Evolutionary conservation across 148 eudicot species (phyloP).

Genomic region (Talinum fruticosum): DNA sequence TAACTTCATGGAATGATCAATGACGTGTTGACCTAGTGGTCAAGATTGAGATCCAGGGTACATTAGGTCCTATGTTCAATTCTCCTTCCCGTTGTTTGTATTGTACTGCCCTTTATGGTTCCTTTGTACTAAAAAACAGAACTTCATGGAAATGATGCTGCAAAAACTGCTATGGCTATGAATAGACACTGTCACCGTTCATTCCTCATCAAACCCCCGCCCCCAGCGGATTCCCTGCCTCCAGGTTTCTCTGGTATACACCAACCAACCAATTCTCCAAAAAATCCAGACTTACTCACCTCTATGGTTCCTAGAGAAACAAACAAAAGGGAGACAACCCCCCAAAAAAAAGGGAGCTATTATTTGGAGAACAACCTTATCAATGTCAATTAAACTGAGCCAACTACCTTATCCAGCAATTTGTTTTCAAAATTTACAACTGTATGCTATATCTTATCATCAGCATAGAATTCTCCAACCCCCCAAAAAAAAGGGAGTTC

Average conservation of each 20-base stretch:
- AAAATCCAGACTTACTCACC: too few relatives aligned
- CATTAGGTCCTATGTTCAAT: too few relatives aligned
- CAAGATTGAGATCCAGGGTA: too few relatives aligned
- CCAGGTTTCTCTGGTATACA: background rate
- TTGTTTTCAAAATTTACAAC: background rate
- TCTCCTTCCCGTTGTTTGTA: too few relatives aligned
- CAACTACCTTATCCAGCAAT: background rate
- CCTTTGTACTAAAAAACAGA: too few relatives aligned
- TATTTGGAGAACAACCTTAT: background rate
- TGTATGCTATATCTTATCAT: background rate
- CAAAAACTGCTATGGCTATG: background rate
- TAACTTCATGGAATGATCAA: background rate
- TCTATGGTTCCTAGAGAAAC: too few relatives aligned
- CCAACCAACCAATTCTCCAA: conserved; percentile 3
- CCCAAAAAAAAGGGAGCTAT: too few relatives aligned
- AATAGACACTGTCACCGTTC: background rate
- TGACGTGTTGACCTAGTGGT: too few relatives aligned
- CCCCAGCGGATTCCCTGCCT: background rate
- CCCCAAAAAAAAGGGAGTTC: background rate
- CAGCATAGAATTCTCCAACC: background rate
- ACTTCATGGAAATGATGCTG: background rate
- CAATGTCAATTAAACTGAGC: background rate
- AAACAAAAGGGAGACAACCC: too few relatives aligned
- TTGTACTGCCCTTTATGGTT: too few relatives aligned
- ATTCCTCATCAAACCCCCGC: background rate